Evolutionary conservation across 371 early-diverging fungal species (phyloP).

Genomic region (Thermomucor indicae-seudaticae): DNA sequence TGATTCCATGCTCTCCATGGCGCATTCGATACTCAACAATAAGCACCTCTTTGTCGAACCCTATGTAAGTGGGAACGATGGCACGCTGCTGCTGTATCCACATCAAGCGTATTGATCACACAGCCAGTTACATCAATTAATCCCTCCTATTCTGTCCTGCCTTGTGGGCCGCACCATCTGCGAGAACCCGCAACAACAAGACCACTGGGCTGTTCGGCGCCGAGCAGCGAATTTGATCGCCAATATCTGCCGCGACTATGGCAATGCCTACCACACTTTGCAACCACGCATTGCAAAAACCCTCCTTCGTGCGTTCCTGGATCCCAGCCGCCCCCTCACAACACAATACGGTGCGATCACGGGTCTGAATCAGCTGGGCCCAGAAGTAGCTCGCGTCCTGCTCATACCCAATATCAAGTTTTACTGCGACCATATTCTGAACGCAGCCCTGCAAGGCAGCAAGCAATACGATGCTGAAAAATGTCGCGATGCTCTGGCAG

Average conservation of each 20-base stretch:
- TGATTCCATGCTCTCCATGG: conserved; percentile 78
- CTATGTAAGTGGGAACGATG: conserved; percentile 62
- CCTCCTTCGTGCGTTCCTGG: conserved; percentile 82
- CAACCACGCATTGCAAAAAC: conserved; percentile 89
- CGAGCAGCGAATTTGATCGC: conserved; percentile 75
- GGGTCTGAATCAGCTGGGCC: conserved; percentile 75
- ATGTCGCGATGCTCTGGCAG: conserved; percentile 38
- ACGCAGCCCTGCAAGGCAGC: conserved; percentile 13
- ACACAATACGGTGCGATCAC: conserved; percentile 90
- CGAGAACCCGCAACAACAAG: conserved; percentile 56
- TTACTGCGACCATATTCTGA: conserved; percentile 43
- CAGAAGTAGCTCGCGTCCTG: conserved; percentile 71
- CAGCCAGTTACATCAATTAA: conserved; percentile 90
- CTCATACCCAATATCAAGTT: conserved; percentile 76
- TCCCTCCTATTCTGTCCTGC: conserved; percentile 96
- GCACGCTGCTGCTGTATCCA: background rate
- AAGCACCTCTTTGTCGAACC: conserved; percentile 95
- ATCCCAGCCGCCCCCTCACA: conserved; percentile 74
- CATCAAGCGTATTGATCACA: background rate
- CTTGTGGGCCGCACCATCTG: conserved; percentile 86
- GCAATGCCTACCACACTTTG: conserved; percentile 77
- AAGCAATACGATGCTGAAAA: conserved; percentile 28
- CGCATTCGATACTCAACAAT: conserved; percentile 85
- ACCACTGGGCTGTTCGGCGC: conserved; percentile 84
- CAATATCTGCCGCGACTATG: conserved; percentile 68